These are phyloP conservation scores for Microsporum ferrugineum DNA, from an alignment of 2,329 filamentous ascomycete genomes.

Conservation along the genomic window DNA sequence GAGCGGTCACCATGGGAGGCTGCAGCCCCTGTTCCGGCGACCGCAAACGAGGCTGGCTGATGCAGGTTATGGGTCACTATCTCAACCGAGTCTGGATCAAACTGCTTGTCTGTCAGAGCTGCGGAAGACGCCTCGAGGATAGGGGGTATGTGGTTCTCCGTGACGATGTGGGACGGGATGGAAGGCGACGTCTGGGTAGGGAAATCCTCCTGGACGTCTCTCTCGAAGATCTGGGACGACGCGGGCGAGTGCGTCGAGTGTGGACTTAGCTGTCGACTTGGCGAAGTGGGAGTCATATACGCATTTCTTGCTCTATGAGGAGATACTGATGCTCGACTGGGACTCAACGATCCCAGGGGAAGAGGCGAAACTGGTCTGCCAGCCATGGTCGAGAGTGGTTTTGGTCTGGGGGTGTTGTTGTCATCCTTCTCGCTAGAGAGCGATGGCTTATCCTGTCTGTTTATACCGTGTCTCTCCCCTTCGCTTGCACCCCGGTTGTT, in stretches of 20 bases:
- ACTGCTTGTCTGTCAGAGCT: slow-evolving; percentile 74
- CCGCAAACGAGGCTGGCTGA: slow-evolving; percentile 61
- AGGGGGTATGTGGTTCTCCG: slow-evolving; percentile 85
- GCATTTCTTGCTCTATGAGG: slow-evolving; percentile 23
- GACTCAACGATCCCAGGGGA: slow-evolving; percentile 28
- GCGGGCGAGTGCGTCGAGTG: slow-evolving; percentile 69
- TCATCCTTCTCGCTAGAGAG: background rate
- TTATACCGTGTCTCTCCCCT: background rate
- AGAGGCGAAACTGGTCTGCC: slow-evolving; percentile 18
- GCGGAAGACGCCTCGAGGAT: slow-evolving; percentile 84
- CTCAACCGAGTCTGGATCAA: slow-evolving; percentile 82
- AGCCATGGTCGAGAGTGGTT: background rate
- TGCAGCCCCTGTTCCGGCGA: slow-evolving; percentile 36
- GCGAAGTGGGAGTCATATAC: slow-evolving; percentile 47
- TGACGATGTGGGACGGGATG: slow-evolving; percentile 88
- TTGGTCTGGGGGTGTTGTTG: background rate
- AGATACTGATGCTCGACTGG: slow-evolving; percentile 34
- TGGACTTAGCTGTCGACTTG: slow-evolving; percentile 52
- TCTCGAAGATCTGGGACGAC: slow-evolving; percentile 72
- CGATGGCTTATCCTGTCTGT: background rate
- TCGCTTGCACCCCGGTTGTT: background rate
- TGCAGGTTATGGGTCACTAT: slow-evolving; percentile 81
- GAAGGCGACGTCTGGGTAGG: slow-evolving; percentile 63
- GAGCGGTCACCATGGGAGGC: slow-evolving; percentile 25
- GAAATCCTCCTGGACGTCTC: slow-evolving; percentile 75